Evolutionary conservation across 2,329 filamentous ascomycete species (phyloP), one percentile per base, ranked within the genome.

Genomic region (Atkinsonella hypoxylon): DNA sequence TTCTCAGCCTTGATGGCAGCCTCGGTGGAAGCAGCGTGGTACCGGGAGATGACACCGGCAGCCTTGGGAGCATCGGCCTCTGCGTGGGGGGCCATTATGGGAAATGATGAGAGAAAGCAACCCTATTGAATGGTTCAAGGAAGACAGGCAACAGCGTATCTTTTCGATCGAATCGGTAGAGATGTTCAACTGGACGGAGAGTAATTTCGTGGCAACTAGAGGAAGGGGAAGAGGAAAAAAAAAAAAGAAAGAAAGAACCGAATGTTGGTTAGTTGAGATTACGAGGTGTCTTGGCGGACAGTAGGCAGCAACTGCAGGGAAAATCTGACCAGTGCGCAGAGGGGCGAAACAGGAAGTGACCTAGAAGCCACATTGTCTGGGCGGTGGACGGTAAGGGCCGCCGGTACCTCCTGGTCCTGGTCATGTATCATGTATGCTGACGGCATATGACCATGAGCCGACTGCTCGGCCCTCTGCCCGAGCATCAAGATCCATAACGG

Each of bases 1-100:
- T 87, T 76, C 73, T 98, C 93, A 49, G 82, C 73, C 49, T 82
- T 72, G 66, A 96, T 94, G 60, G 93, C 91, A 59, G 78, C 75
- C 52, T 82, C 73, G 42, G 89, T 90, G 26, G 91, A 89, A 18
- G 86, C 67, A 50, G 89, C 78, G 71, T 96, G 93, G 73, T 77
- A 81, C 58, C 71, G 72, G 47, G 71, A 69, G 55, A 56, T 54
- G 51, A 53, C 50, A 54, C 53, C 56, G 52, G 59, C 57, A 51
- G 57, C 53, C 57, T 61, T 53, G 50, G 60, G 57, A 51, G 34
- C n/a, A 39, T 58, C 58, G 60, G 61, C 65, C 61, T 78, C 68
- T 61, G 78, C 77, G 72, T 81, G 78, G 57, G 79, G 77, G 59
- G 79, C 75, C 79, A 83, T 82, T 59, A 52, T 67, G 48, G 48